Percentiles rank a stretch among this genome's conserved stretches.
Evolutionary conservation across 805 yeast species (phyloP).

Genomic region (Cephaloascus fragrans): DNA sequence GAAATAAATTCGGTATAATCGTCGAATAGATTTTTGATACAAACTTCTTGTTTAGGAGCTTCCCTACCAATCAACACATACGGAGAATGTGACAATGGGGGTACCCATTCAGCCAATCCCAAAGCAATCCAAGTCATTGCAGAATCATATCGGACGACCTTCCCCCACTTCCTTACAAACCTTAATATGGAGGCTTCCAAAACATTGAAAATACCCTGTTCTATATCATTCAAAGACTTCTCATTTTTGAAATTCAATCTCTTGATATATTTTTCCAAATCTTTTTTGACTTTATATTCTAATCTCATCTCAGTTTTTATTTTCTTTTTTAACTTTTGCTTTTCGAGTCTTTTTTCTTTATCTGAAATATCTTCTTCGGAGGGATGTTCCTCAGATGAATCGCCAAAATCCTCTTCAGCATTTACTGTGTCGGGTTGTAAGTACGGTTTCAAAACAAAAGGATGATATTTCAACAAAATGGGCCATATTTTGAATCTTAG

Average conservation of each 20-base stretch:
- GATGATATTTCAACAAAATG: slow-evolving; percentile 67
- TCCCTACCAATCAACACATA: slow-evolving; percentile 51
- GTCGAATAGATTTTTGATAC: slow-evolving; percentile 20
- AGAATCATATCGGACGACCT: slow-evolving; percentile 63
- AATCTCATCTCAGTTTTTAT: slow-evolving; percentile 3
- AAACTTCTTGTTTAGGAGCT: slow-evolving; percentile 11
- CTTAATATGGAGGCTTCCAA: slow-evolving; percentile 52
- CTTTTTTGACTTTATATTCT: slow-evolving; percentile 36
- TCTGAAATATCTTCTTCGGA: not conserved
- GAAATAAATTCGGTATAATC: slow-evolving; percentile 29
- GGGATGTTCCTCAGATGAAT: not conserved
- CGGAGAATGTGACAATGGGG: slow-evolving; percentile 46
- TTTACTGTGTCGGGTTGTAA: slow-evolving; percentile 39
- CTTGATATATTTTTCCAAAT: slow-evolving; percentile 52
- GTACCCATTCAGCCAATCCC: slow-evolving; percentile 83
- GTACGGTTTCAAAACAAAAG: slow-evolving; percentile 71
- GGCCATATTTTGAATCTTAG: slow-evolving; percentile 83
- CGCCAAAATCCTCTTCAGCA: slow-evolving; percentile 8
- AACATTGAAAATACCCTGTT: slow-evolving; percentile 41
- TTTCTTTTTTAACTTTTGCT: not conserved
- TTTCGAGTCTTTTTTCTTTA: slow-evolving; percentile 1
- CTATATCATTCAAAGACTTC: slow-evolving; percentile 28
- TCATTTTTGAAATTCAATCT: slow-evolving; percentile 17
- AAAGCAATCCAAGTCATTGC: slow-evolving; percentile 85
- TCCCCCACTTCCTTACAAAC: slow-evolving; percentile 74